Base-by-base conservation (phyloP, 176 grass and related monocot species). In the Carex kokanica region DNA sequence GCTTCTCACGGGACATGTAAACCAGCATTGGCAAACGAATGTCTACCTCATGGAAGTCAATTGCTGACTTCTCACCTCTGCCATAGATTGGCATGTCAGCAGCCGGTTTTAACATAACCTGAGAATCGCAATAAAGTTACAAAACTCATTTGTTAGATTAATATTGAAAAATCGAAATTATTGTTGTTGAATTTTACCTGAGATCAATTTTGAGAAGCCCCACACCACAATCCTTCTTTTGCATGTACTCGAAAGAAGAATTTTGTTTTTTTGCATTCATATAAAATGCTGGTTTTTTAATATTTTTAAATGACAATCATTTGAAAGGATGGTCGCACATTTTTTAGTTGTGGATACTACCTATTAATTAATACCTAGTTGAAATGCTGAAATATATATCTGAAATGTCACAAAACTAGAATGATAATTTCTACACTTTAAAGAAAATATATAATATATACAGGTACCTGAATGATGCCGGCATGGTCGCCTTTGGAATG, bases 101-200 rank as follows among this genome's bases (percentile, higher is more conserved):
- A 51, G 94, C 86, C 83, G 94, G 94, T 77, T 97, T 97, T 83
- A 97, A 53, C 94, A 97, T 97, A 49, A 97, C 94, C 94, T 97
- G 89, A 43, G 62, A 70, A 23, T 71, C 70, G 77, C 53, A 88
- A 80, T 24, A 74, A 78, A 80, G 59, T 64, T 86, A 57, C 6
- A 63, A 62, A 32, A 32, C 13, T 81, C 12, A 64, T 64, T 60
- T 49, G 62, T 64, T 64, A 49, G 47, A 38, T n/a, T 69, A 9
- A 12, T 34, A 24, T 74, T 52, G 43, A 21, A 74, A 74, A 69
- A 40, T n/a, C 11, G 8, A 38, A 38, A 68, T 27, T 15, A 36
- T 36, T 68, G 18, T 67, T 66, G 14, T 7, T 15, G 17, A 60
- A 60, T 23, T 60, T 69, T 69, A 18, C n/a, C 65, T 40, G 40